A percentile compares a stretch with the other conserved stretches of the same genome.
These are phyloP conservation scores for Cladophialophora bantiana DNA, from an alignment of 2,329 filamentous ascomycete species.

Conservation along the genomic window DNA sequence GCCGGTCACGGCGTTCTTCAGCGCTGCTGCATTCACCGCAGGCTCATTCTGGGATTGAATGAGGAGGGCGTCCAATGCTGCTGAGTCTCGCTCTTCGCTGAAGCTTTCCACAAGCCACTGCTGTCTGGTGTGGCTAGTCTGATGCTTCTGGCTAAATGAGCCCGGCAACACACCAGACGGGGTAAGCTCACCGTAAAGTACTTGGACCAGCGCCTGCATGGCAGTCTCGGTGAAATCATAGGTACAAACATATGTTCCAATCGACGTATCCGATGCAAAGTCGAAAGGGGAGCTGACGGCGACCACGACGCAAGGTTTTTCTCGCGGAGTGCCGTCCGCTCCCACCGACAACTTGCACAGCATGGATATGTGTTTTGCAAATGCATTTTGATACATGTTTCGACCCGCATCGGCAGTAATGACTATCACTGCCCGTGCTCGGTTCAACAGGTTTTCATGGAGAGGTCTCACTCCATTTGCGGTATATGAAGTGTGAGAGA, in stretches of 20 bases:
- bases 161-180: slow-evolving; percentile 67
- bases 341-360: slow-evolving; percentile 69
- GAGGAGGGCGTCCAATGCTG: slow-evolving; percentile 77
- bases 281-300: slow-evolving; percentile 96
- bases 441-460: slow-evolving; percentile 89
- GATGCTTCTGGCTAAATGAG: slow-evolving; percentile 81
- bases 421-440: slow-evolving; percentile 86
- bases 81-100: slow-evolving; percentile 76
- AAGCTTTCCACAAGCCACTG: slow-evolving; percentile 95
- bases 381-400: slow-evolving; percentile 91
- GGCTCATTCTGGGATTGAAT: slow-evolving; percentile 71
- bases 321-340: slow-evolving; percentile 51
- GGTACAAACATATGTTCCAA: slow-evolving; percentile 92
- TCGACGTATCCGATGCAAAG: slow-evolving; percentile 89
- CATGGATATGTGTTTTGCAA: slow-evolving; percentile 95
- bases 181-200: slow-evolving; percentile 77
- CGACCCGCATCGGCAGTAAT: slow-evolving; percentile 93
- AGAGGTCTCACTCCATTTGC: slow-evolving; percentile 90
- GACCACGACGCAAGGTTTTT: slow-evolving; percentile 89
- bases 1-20: slow-evolving; percentile 72
- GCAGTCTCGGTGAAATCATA: slow-evolving; percentile 96
- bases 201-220: slow-evolving; percentile 81
- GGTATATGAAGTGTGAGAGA: slow-evolving; percentile 93
- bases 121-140: slow-evolving; percentile 77
- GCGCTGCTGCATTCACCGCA: slow-evolving; percentile 34